phyloP scores from a whole-genome alignment of 192 early-diverging fungal species.

The Coemansia pectinata region DNA sequence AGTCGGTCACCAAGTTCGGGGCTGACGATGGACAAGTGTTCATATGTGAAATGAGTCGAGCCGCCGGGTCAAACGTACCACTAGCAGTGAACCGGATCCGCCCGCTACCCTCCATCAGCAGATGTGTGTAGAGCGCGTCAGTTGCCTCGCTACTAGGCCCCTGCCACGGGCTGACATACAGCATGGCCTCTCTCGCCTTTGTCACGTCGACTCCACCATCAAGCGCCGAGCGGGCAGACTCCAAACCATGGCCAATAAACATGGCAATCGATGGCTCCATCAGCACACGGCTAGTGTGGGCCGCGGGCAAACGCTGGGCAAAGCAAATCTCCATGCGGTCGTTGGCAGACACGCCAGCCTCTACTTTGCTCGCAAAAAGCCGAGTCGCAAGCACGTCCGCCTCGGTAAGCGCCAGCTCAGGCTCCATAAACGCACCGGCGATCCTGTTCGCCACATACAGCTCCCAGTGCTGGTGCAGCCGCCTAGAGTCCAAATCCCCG shows the following conservation, averaged over 20 bases:
- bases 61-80: slow-evolving; percentile 35
- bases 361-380: background rate
- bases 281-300: background rate
- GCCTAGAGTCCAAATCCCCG: background rate
- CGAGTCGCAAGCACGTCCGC: background rate
- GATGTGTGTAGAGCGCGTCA: slow-evolving; percentile 19
- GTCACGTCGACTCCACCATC: background rate
- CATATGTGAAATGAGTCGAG: slow-evolving; percentile 30
- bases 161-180: slow-evolving; percentile 13
- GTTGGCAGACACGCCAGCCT: background rate
- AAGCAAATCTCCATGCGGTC: slow-evolving; percentile 7
- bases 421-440: background rate
- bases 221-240: background rate
- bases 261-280: background rate
- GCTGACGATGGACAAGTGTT: background rate
- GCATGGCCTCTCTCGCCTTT: slow-evolving; percentile 34
- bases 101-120: slow-evolving; percentile 19
- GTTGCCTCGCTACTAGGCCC: background rate
- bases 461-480: background rate
- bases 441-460: background rate
- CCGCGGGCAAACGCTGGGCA: background rate
- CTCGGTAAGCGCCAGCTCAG: background rate
- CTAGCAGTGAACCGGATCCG: slow-evolving; percentile 23
- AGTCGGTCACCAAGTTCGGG: slow-evolving; percentile 6
- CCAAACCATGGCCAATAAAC: background rate